Conservation (phyloP, 805 yeast genomes). For the Candida maesae region DNA sequence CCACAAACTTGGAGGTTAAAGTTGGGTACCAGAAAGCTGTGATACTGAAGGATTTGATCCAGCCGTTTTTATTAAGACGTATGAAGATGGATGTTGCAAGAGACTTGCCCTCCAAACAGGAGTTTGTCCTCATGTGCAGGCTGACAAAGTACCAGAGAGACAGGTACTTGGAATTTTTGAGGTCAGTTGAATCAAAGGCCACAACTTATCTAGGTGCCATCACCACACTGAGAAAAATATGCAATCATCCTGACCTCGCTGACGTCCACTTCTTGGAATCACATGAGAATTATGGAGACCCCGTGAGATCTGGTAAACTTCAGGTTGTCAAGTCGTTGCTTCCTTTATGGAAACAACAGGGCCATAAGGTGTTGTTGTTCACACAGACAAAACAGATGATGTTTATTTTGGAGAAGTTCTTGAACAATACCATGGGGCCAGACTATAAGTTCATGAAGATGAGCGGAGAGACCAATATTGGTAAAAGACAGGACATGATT, state of each 20-base stretch:
- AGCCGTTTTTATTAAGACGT: conserved; percentile 84
- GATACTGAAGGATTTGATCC: conserved; percentile 76
- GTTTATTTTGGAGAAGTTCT: conserved; percentile 72
- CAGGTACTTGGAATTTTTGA: conserved; percentile 69
- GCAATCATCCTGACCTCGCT: conserved; percentile 92
- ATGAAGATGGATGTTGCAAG: conserved; percentile 93
- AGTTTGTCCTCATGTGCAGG: conserved; percentile 89
- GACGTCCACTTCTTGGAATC: conserved; percentile 36
- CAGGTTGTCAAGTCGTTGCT: conserved; percentile 79
- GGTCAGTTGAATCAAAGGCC: conserved; percentile 75
- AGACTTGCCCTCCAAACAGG: conserved; percentile 89
- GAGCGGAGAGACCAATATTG: conserved; percentile 92
- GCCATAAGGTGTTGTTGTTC: conserved; percentile 78
- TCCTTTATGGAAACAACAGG: conserved; percentile 70
- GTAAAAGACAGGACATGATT: conserved; percentile 70
- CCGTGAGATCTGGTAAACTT: conserved; percentile 77
- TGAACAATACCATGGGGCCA: conserved; percentile 35
- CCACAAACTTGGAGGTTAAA: conserved; percentile 92
- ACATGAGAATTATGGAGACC: conserved; percentile 46
- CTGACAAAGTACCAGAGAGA: conserved; percentile 72
- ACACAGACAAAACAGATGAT: conserved; percentile 94
- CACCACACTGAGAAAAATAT: conserved; percentile 83
- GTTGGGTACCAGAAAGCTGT: conserved; percentile 96
- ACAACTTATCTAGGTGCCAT: conserved; percentile 82
- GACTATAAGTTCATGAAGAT: conserved; percentile 63